phyloP scores from a whole-genome alignment of 495 filamentous ascomycete genomes.

The Penicillium bovifimosum region DNA sequence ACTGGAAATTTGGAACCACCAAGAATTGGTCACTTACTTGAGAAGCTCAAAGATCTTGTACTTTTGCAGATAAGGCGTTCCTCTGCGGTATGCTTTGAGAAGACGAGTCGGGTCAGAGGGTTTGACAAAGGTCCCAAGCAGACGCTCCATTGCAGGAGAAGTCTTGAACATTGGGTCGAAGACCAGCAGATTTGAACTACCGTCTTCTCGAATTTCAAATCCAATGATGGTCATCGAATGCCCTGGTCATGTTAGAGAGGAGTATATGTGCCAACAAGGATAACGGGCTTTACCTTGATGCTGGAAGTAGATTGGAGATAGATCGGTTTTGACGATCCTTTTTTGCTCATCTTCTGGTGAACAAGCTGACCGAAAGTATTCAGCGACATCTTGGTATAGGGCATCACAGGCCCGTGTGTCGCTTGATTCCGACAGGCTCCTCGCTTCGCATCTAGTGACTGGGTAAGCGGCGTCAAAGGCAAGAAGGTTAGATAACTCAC shows the following conservation, averaged over 20 bases:
- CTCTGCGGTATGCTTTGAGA: conserved; percentile 67
- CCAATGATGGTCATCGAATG: conserved; percentile 93
- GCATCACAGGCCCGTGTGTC: conserved; percentile 44
- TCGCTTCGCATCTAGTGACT: conserved; percentile 44
- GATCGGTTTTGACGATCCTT: conserved; percentile 60
- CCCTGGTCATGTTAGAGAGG: conserved; percentile 39
- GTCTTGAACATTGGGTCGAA: conserved; percentile 88
- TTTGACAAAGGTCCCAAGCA: conserved; percentile 44
- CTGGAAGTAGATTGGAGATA: conserved; percentile 89
- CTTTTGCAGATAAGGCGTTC: conserved; percentile 57
- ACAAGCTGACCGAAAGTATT: conserved; percentile 61
- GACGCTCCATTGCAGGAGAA: conserved; percentile 52
- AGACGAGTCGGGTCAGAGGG: conserved; percentile 46
- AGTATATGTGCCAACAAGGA: background rate
- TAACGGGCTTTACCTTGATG: conserved; percentile 52
- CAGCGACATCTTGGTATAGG: conserved; percentile 63
- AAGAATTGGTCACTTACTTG: conserved; percentile 45
- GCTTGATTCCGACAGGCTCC: conserved; percentile 38
- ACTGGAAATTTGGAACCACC: background rate
- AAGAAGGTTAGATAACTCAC: conserved; percentile 39
- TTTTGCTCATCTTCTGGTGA: conserved; percentile 20
- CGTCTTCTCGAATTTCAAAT: conserved; percentile 63
- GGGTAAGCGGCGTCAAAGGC: background rate
- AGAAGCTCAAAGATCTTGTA: conserved; percentile 75
- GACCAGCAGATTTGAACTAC: conserved; percentile 66